Evolutionary conservation across 208 protist genomes (phyloP), one percentile per base, ranked within the genome.

Genomic region (Trypanosoma melophagium): DNA sequence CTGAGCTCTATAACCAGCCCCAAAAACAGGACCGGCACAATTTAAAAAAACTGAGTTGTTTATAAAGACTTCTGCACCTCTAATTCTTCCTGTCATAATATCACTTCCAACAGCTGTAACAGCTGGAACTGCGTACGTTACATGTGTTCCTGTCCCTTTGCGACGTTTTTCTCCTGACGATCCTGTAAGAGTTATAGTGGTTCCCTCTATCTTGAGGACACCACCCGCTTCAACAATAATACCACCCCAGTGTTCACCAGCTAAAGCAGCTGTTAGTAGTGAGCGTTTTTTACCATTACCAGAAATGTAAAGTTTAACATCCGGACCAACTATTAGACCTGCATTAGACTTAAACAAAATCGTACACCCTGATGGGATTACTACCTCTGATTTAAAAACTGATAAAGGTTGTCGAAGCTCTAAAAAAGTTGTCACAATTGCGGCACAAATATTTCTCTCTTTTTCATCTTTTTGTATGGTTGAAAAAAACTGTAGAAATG

Each of bases 1-100:
- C n/a, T 24, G 13, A 63, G 12, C n/a, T 22, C 54, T 1, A 25
- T 71, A 16, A 21, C 59, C 65, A 14, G 66, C 35, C 3, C 53
- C 65, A 66, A 69, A 70, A 22, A 49, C 65, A 63, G 53, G 44
- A 44, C 65, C 65, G 1, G 56, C 50, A 66, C 44, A 60, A 10
- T 70, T 60, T 41, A 70, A 2, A 63, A 69, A 41, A 28, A 10
- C n/a, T 22, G 61, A 52, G 60, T 70, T 25, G n/a, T 69, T 19
- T 28, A 69, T 40, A 13, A 50, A 14, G 2, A 70, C 22, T 21
- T 17, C 12, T 28, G 50, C 65, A 13, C 1, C 61, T 25, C n/a
- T 47, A n/a, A 47, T 10, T 10, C 3, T 47, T 47, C 3, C 16
- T 47, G 28, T 45, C 8, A 17, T 22, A 3, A 61, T 22, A 45